A percentile compares a stretch with the other conserved stretches of the same genome.
Conservation (phyloP, 805 yeast genomes). For the Metschnikowia picachoensis region DNA sequence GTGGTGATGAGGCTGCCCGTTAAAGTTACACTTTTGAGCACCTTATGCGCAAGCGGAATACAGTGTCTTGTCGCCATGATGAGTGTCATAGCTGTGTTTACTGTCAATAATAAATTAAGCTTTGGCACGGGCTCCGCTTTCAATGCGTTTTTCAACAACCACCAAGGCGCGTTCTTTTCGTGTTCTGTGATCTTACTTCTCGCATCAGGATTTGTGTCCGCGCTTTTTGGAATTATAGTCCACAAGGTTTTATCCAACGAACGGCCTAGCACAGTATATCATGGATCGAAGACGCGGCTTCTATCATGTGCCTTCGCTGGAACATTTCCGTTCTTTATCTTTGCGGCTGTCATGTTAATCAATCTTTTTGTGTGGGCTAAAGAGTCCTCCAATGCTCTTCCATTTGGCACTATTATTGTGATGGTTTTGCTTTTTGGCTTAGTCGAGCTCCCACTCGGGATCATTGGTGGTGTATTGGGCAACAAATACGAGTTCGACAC, state of each 20-base stretch:
- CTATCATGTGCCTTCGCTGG: slow-evolving; percentile 34
- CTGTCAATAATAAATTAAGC: slow-evolving; percentile 29
- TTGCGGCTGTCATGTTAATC: slow-evolving; percentile 49
- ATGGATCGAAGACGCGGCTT: slow-evolving; percentile 15
- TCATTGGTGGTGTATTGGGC: slow-evolving; percentile 63
- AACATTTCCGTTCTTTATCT: slow-evolving; percentile 43
- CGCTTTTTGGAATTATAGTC: slow-evolving; percentile 64
- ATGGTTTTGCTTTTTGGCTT: slow-evolving; percentile 57
- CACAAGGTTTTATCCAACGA: slow-evolving; percentile 50
- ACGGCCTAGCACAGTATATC: slow-evolving; percentile 25
- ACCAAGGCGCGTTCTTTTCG: slow-evolving; percentile 63
- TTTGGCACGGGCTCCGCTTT: slow-evolving; percentile 31
- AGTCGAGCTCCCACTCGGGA: slow-evolving; percentile 70
- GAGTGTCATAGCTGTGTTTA: slow-evolving; percentile 56
- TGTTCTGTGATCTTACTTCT: slow-evolving; percentile 58
- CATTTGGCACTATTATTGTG: slow-evolving; percentile 68
- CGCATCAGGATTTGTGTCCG: slow-evolving; percentile 69
- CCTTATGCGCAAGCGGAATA: slow-evolving; percentile 68
- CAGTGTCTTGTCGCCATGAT: slow-evolving; percentile 65
- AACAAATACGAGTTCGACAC: slow-evolving; percentile 30
- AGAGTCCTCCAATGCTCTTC: slow-evolving; percentile 71
- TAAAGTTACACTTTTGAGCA: slow-evolving; percentile 45
- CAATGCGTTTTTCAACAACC: slow-evolving; percentile 58
- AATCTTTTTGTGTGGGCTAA: slow-evolving; percentile 74
- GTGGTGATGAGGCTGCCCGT: slow-evolving; percentile 56